Conservation (phyloP, 2,329 filamentous ascomycete genomes). For the Epichloe glyceriae region DNA sequence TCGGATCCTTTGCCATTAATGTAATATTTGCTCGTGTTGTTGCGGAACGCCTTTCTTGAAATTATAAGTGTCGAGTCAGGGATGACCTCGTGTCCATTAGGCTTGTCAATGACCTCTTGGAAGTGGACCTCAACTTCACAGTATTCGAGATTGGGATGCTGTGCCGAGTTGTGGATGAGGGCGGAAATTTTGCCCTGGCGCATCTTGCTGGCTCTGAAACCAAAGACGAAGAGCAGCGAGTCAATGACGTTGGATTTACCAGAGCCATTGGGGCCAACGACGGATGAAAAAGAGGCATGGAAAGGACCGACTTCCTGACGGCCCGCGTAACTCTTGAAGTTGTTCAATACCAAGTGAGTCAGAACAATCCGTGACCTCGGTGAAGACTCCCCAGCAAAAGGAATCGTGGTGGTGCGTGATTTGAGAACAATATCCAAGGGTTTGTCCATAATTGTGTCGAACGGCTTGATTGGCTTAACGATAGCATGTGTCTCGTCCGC, state of each 20-base stretch:
- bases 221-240: slow-evolving; percentile 95
- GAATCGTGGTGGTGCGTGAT: slow-evolving; percentile 57
- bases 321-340: slow-evolving; percentile 98
- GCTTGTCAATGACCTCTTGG: slow-evolving; percentile 81
- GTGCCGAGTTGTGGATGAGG: slow-evolving; percentile 90
- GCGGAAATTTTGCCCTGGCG: slow-evolving; percentile 96
- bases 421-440: slow-evolving; percentile 92
- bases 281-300: slow-evolving; percentile 92
- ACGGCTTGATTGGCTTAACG: slow-evolving; percentile 59
- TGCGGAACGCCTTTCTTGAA: slow-evolving; percentile 88
- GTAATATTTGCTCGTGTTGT: slow-evolving; percentile 97
- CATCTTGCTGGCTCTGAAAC: slow-evolving; percentile 98
- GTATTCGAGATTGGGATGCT: slow-evolving; percentile 69
- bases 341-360: slow-evolving; percentile 79
- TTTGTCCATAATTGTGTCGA: slow-evolving; percentile 68
- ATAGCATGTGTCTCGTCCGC: slow-evolving; percentile 23
- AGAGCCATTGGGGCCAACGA: slow-evolving; percentile 94
- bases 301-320: slow-evolving; percentile 93
- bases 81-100: slow-evolving; percentile 62
- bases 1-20: slow-evolving; percentile 83
- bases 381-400: slow-evolving; percentile 58
- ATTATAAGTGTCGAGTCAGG: slow-evolving; percentile 77
- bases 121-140: slow-evolving; percentile 98
- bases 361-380: slow-evolving; percentile 86
- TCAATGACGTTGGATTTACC: slow-evolving; percentile 99